Base-by-base conservation (phyloP, 306 rosid species). In the Dryas octopetala region DNA sequence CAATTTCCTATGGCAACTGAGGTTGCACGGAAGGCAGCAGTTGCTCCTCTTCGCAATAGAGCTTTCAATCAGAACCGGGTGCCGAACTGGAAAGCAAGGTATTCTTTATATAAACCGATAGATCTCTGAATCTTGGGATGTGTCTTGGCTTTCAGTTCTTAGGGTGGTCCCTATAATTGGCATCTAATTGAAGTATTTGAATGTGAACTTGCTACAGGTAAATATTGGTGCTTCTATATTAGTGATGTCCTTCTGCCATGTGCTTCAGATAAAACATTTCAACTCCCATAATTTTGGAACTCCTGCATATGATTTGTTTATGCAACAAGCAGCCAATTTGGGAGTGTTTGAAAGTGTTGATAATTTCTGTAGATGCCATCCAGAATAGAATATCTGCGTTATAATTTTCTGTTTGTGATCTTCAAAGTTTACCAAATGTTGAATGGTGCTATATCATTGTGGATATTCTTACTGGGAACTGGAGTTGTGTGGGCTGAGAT, bases 21-120 rank as follows among this genome's bases (percentile, higher is more conserved):
- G 74, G 79, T 79, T 80, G 98, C 97, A 15, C 81, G 79, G 74
- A 96, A 85, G 87, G 93, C 89, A 83, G 90, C 85, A 64, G 76
- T 65, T 84, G 93, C 86, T 78, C 91, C 98, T n/a, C 57, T 81
- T 48, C 89, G 78, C 64, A 79, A 74, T 70, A 85, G 85, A 79
- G 76, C 68, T 80, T 83, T 89, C 64, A 81, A 80, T 49, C 84
- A 28, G 26, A 88, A 79, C 81, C 80, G 81, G 88, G 63, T 60
- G 51, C 82, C 91, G 77, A 88, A 78, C 88, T 88, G 90, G 96
- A 96, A 85, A 88, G 46, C 93, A 90, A 92, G 99, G 99, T 95
- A 86, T 69, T 41, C 6, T 62, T 13, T 12, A 38, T 19, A 2
- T 6, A 17, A 44, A 26, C 43, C n/a, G 6, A 51, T 66, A 2